Evolutionary conservation across 192 early-diverging fungal genomes (phyloP).

Genomic region (Coemansia sp.): DNA sequence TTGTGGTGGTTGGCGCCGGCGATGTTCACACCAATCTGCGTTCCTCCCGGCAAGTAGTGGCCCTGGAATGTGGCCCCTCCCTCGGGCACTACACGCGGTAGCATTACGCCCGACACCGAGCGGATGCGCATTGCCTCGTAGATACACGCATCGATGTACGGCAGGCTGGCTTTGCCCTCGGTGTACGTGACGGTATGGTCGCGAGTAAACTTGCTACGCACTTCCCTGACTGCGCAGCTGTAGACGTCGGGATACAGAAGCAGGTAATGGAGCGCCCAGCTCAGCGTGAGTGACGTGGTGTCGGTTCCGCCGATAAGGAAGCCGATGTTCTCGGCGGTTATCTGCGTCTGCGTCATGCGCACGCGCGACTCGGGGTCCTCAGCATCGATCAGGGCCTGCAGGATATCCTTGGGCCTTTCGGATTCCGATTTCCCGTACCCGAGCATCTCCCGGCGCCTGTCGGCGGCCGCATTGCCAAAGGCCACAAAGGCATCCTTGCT

Average conservation of each 20-base stretch:
- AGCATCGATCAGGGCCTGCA: slow-evolving; percentile 45
- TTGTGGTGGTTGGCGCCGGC: slow-evolving; percentile 33
- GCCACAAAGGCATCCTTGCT: slow-evolving; percentile 5
- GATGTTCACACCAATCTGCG: slow-evolving; percentile 17
- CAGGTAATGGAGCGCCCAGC: slow-evolving; percentile 42
- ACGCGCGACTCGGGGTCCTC: slow-evolving; percentile 40
- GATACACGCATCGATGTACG: slow-evolving; percentile 49
- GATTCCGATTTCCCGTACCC: background rate
- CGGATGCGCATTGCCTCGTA: slow-evolving; percentile 45
- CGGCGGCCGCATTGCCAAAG: slow-evolving; percentile 13
- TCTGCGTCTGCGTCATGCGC: slow-evolving; percentile 35
- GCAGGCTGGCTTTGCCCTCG: slow-evolving; percentile 29
- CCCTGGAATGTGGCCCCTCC: slow-evolving; percentile 41
- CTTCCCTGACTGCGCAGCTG: slow-evolving; percentile 22
- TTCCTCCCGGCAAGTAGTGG: slow-evolving; percentile 39
- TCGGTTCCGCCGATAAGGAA: slow-evolving; percentile 45
- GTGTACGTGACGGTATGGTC: slow-evolving; percentile 31
- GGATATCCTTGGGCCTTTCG: slow-evolving; percentile 39
- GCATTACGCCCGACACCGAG: slow-evolving; percentile 18
- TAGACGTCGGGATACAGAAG: slow-evolving; percentile 30
- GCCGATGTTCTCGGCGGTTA: slow-evolving; percentile 31
- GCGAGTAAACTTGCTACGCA: slow-evolving; percentile 29
- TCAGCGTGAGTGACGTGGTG: slow-evolving; percentile 33
- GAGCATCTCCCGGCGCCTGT: slow-evolving; percentile 12
- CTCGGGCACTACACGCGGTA: slow-evolving; percentile 33